phyloP scores from a whole-genome alignment of 208 protist species.

The Balamuthia mandrillaris region DNA sequence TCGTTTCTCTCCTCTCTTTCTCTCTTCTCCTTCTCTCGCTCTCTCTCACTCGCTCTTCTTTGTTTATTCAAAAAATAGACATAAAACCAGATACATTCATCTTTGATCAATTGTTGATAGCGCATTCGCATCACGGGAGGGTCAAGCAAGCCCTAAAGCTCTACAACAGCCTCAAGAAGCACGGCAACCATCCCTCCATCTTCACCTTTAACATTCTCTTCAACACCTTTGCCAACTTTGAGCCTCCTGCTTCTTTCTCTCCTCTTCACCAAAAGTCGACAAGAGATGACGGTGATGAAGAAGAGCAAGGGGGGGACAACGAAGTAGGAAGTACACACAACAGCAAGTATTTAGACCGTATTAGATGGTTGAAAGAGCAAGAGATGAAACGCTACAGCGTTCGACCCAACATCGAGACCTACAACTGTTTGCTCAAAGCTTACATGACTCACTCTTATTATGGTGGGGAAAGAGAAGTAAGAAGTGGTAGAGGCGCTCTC shows the following conservation, averaged over 20 bases:
- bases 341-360: not conserved
- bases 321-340: not conserved
- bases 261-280: not conserved
- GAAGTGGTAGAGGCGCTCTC: too few species aligned
- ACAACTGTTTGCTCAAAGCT: constrained; percentile 28
- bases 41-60: too few species aligned
- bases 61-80: too few species aligned
- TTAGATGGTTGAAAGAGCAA: constrained; percentile 8
- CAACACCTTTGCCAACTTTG: constrained; percentile 24
- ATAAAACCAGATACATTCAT: too few species aligned
- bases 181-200: not conserved
- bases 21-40: too few species aligned
- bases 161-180: constrained; percentile 15
- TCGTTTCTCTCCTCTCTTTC: too few species aligned
- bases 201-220: constrained; percentile 12
- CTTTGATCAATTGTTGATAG: too few species aligned
- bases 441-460: too few species aligned
- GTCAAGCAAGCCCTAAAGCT: not conserved
- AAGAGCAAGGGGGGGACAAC: not conserved
- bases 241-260: not conserved
- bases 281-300: not conserved
- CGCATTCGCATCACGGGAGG: too few species aligned
- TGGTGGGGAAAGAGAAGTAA: too few species aligned
- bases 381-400: constrained; percentile 20
- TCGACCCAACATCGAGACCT: not conserved